Base-by-base conservation (phyloP, 148 eudicot genomes). In the Oxyria digyna region DNA sequence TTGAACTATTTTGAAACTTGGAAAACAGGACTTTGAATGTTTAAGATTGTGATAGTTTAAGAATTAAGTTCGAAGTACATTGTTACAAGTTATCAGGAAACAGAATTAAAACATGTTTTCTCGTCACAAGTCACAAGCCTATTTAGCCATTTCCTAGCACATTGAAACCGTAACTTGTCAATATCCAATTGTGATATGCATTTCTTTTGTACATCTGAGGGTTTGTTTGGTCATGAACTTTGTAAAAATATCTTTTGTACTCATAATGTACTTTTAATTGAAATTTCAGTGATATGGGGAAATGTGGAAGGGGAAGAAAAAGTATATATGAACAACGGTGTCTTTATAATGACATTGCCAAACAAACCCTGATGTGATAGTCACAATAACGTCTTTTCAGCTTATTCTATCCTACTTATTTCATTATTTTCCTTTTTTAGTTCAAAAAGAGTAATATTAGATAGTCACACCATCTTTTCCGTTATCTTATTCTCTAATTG, bases 21-120 rank as follows among this genome's bases (percentile, higher is more conserved):
- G 48, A 54, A 42, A 74, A 74, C 12, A 76, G 67, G 40, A 48
- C 59, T 38, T 68, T 17, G 20, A 74, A 62, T 50, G 77, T 74
- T 72, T 55, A 23, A 52, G 24, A 52, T 21, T 52, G 29, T 13
- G 37, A 57, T 18, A 52, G 27, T 57, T 14, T 29, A 57, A 57
- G 35, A 57, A 57, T 57, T 14, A 29, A 57, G 64, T 57, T 57
- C 18, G 1, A 14, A 1, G 27, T 59, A 29, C 65, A 59, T 13
- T 59, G 65, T 29, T 59, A 59, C 65, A 59, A 59, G 1, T 15
- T 59, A 29, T 15, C 38, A 29, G 65, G 29, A 14, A 27, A 59
- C 65, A 59, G 31, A 59, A 57, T 7, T 57, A 35, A 57, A 59
- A 59, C 37, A 59, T 59, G 37, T 14, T 31, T 29, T 59, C 38